Evolutionary conservation across 1,284 basidiomycete genomes (phyloP).

Genomic region (Cutaneotrichosporon mucoides): DNA sequence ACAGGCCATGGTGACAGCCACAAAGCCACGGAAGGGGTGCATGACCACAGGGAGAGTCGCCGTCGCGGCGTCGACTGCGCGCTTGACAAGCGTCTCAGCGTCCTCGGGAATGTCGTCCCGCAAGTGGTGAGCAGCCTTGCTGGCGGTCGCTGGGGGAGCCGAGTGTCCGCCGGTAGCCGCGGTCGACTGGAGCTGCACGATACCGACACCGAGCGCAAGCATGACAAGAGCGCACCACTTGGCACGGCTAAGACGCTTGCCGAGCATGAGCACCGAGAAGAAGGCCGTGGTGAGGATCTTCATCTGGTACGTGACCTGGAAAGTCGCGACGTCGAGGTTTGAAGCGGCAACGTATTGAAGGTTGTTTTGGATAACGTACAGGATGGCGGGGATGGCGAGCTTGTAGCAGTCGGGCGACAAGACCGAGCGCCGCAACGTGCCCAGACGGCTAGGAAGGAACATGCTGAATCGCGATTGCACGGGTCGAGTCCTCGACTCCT

Average conservation of each 20-base stretch:
- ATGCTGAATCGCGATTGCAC: conserved; percentile 16
- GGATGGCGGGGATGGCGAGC: conserved; percentile 88
- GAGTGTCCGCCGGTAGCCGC: conserved; percentile 17
- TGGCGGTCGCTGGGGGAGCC: not conserved
- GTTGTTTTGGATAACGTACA: conserved; percentile 96
- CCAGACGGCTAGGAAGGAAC: conserved; percentile 31
- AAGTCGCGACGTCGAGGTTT: conserved; percentile 90
- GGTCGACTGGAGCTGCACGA: conserved; percentile 77
- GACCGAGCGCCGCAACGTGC: conserved; percentile 42
- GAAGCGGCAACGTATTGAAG: conserved; percentile 90
- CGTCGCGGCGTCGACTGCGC: conserved; percentile 4
- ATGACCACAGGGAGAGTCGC: conserved; percentile 43
- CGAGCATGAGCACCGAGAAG: conserved; percentile 85
- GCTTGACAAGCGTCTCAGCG: not conserved
- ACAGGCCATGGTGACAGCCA: conserved; percentile 83
- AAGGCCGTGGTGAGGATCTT: conserved; percentile 96
- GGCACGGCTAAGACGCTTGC: conserved; percentile 65
- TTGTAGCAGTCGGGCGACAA: conserved; percentile 92
- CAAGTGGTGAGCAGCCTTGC: not conserved
- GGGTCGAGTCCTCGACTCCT: conserved; percentile 1
- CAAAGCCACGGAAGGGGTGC: conserved; percentile 76
- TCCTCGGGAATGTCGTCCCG: not conserved
- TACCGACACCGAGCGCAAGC: conserved; percentile 84
- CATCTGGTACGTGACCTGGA: conserved; percentile 87
- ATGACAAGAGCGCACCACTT: conserved; percentile 83